Conservation (phyloP, 116 monocot genomes). For the Posidonia oceanica region DNA sequence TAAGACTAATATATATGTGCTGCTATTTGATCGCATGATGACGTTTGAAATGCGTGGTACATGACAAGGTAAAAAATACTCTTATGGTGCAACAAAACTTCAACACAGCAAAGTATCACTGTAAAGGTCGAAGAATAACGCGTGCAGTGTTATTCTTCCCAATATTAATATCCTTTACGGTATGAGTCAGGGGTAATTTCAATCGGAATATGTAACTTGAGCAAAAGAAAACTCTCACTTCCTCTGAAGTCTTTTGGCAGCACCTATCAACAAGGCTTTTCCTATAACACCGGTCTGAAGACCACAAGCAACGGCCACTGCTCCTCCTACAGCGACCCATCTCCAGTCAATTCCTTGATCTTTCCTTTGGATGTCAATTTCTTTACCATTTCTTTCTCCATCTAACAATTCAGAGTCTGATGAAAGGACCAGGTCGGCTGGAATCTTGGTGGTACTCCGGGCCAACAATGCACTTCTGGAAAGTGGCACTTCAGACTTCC, state of each 20-base stretch:
- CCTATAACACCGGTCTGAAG: conserved; percentile 55
- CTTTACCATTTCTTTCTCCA: conserved; percentile 2
- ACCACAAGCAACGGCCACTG: conserved; percentile 51
- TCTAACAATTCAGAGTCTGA: conserved; percentile 13
- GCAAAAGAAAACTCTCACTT: conserved; percentile 18
- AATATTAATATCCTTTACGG: neutral
- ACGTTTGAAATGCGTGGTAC: too few relatives aligned
- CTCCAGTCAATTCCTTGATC: conserved; percentile 62
- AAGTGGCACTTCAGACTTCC: conserved; percentile 31
- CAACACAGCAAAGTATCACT: too few relatives aligned
- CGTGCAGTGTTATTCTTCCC: neutral
- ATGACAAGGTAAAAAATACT: too few relatives aligned
- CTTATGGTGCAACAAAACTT: too few relatives aligned
- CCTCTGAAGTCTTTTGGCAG: conserved; percentile 50
- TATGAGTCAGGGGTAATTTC: neutral
- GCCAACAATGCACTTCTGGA: conserved; percentile 59
- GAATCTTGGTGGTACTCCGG: conserved; percentile 42
- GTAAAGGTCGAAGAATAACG: too few relatives aligned
- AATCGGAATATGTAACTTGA: neutral
- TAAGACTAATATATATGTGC: too few relatives aligned
- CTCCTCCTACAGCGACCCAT: conserved; percentile 72
- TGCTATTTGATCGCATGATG: too few relatives aligned
- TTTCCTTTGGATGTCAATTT: neutral
- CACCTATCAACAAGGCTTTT: conserved; percentile 56
- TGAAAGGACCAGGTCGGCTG: neutral